phyloP scores from a whole-genome alignment of 1,284 basidiomycete species.

The Agaricales sp. region DNA sequence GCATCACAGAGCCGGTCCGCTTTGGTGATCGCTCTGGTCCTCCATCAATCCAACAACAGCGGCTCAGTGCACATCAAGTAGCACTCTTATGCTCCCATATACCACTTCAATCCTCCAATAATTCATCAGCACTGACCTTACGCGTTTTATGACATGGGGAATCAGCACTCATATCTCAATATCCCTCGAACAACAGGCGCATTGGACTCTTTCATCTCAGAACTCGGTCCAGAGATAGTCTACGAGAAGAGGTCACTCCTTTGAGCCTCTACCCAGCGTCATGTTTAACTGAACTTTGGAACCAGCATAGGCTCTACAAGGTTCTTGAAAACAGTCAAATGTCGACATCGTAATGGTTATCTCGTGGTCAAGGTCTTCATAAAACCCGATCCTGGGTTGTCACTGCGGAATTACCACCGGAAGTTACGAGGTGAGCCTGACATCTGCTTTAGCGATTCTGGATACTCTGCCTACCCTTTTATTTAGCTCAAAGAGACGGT shows the following conservation, averaged over 20 bases:
- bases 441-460: conserved; percentile 1
- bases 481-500: conserved; percentile 75
- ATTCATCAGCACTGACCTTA: too few relatives aligned
- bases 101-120: too few relatives aligned
- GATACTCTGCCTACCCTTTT: background rate
- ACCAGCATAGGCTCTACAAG: conserved; percentile 80
- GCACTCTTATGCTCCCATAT: too few relatives aligned
- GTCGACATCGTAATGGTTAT: conserved; percentile 60
- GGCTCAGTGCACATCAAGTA: too few relatives aligned
- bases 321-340: conserved; percentile 89
- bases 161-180: background rate
- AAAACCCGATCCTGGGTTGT: conserved; percentile 69
- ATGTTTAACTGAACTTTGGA: background rate
- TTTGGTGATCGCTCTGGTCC: background rate
- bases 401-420: conserved; percentile 55
- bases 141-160: background rate
- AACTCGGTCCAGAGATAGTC: conserved; percentile 1
- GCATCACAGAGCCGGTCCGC: background rate
- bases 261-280: background rate
- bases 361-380: conserved; percentile 76
- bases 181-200: conserved; percentile 1
- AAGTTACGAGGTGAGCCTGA: conserved; percentile 48
- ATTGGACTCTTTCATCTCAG: conserved; percentile 1
- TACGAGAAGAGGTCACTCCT: conserved; percentile 1
- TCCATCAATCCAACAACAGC: too few relatives aligned